A percentile compares a stretch with the other conserved stretches of the same genome.
phyloP scores from a whole-genome alignment of 2,329 filamentous ascomycete species.

The Diplocarpon mali region DNA sequence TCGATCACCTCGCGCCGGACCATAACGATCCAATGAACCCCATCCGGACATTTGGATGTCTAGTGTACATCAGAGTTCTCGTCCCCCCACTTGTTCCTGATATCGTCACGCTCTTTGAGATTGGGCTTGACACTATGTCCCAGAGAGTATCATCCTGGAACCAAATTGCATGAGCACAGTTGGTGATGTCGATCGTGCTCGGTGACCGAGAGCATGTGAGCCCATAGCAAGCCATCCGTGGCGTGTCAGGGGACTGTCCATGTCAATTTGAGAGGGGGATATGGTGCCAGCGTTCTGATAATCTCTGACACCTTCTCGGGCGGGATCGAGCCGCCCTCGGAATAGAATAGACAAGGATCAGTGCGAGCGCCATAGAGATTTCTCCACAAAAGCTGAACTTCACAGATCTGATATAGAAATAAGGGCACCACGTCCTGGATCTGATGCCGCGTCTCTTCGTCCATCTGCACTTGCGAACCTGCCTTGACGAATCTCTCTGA shows the following conservation, averaged over 20 bases:
- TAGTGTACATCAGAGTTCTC: too few relatives aligned
- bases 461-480: background rate
- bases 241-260: background rate
- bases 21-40: too few relatives aligned
- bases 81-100: too few relatives aligned
- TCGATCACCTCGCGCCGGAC: too few relatives aligned
- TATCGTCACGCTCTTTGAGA: background rate
- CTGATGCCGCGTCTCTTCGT: background rate
- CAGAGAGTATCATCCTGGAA: slow-evolving; percentile 1
- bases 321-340: slow-evolving; percentile 4
- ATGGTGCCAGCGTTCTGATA: background rate
- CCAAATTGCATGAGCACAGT: background rate
- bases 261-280: background rate
- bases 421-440: background rate
- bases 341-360: slow-evolving; percentile 3
- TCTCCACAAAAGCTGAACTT: background rate
- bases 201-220: slow-evolving; percentile 5
- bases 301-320: background rate
- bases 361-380: background rate
- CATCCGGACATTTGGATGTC: too few relatives aligned
- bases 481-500: slow-evolving; percentile 1
- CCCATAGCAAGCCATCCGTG: background rate
- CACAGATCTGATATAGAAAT: slow-evolving; percentile 3
- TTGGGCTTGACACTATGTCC: background rate
- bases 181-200: background rate